Evolutionary conservation across 1,284 basidiomycete species (phyloP), one percentile per base, ranked within the genome.

Genomic region (Apiotrichum domesticum): DNA sequence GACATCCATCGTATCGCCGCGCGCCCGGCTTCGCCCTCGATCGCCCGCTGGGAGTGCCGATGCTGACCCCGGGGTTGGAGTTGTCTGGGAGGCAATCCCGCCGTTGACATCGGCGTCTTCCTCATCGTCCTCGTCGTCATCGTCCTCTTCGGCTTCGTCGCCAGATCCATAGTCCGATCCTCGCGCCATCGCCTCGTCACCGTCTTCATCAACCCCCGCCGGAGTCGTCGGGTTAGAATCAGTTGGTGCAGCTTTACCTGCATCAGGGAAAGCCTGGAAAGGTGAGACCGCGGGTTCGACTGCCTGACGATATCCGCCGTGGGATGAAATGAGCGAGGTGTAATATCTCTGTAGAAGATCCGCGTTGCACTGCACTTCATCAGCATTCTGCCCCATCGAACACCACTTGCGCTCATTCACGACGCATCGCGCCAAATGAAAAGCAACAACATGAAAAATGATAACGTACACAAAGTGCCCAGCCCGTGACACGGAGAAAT

Each of bases 401-500:
- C 29, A 29, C 29, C 29, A 29, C 29, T 29, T 29, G 29, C 29
- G 29, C 29, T 29, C 29, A 29, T 2, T 29, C 3, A 29, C 29
- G 29, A 29, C 29, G 29, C 29, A 29, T 29, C 29, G 37, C 54
- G 60, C 54, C 10, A 52, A 44, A 21, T 47, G 35, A 14, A 39
- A 6, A 21, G 40, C 50, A 35, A 52, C 44, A 41, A 42, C 11
- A 10, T 0, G 14, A 37, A 13, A 14, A 35, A 2, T 29, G 29
- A 29, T 29, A 29, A 77, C 90, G 83, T 74, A 95, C 92, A 80
- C 85, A 89, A 65, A 97, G 80, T 64, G 85, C 83, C 93, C 93
- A 97, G 70, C 94, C 89, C 54, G 94, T 90, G 70, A 86, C 86
- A 59, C 82, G 81, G 43, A 96, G 82, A 73, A 97, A 92, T 73